These are phyloP conservation scores for Fraxinus sp. DNA, from an alignment of 305 asterid species.

Conservation along the genomic window DNA sequence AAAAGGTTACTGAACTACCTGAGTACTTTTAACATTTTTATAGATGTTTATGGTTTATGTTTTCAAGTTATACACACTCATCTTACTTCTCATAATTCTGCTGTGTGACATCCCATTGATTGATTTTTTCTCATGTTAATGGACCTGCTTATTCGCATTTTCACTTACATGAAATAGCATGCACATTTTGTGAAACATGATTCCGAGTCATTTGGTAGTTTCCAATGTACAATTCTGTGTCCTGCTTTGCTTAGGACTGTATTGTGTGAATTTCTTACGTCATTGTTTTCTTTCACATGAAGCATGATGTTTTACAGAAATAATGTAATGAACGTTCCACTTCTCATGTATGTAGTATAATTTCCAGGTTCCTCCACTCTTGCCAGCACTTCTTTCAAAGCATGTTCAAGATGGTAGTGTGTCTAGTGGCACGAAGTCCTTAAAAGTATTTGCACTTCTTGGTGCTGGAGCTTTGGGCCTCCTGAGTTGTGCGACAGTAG, in stretches of 20 bases:
- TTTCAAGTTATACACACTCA: background rate
- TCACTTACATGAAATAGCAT: background rate
- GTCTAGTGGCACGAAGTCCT: slow-evolving; percentile 45
- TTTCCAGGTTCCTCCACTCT: slow-evolving; percentile 48
- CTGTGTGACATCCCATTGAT: no score
- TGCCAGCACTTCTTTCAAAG: slow-evolving; percentile 45
- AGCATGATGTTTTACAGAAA: background rate
- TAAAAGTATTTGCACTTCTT: slow-evolving; percentile 49
- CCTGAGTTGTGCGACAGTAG: slow-evolving; percentile 57
- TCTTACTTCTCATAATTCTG: no score
- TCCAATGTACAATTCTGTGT: background rate
- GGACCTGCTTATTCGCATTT: no score
- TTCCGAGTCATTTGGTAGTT: background rate
- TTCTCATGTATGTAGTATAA: slow-evolving; percentile 9
- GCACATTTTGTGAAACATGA: background rate
- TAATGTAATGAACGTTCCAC: slow-evolving; percentile 1
- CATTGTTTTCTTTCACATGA: slow-evolving; percentile 1
- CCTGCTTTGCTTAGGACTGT: slow-evolving; percentile 6
- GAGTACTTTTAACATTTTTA: background rate
- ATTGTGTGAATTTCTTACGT: background rate
- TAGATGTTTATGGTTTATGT: background rate
- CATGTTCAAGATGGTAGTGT: slow-evolving; percentile 42
- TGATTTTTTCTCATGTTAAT: no score
- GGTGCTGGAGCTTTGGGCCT: slow-evolving; percentile 78
- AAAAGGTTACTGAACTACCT: background rate